Base-by-base conservation (phyloP, 768 basidiomycete genomes). In the Mycena polygramma region DNA sequence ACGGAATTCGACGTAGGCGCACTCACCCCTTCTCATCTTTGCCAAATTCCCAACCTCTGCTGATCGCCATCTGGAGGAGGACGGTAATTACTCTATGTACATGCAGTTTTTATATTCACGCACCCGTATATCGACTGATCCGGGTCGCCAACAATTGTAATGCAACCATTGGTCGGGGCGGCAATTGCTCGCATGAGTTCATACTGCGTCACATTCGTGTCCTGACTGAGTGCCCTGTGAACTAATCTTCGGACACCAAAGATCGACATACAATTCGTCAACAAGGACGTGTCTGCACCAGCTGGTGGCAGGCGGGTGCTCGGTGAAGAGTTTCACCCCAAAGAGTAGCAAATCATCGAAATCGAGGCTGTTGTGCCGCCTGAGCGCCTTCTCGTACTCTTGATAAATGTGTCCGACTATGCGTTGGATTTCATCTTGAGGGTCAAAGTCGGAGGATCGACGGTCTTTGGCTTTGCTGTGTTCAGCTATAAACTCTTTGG, bases 41-140 rank as follows among this genome's bases (percentile, higher is more conserved):
- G 83, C 83, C 26, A 96, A 80, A 78, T 96, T 96, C 66, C 85
- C 88, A 4, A 93, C 84, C 74, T 95, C 92, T 26, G 91, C 94
- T 8, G 92, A 91, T 15, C 95, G 87, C 95, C 95, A 97, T 11
- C 94, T 94, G 73, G 95, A 95, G 73, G 95, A 95, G 52, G 95
- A 95, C 49, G 95, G 89, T 91, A 66, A 57, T 22, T 30, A 45
- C 11, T 30, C 26, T n/a, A 46, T 10, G 13, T 15, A 15, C 20
- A 22, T 9, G 46, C 20, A 35, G 8, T 19, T 15, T n/a, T 55
- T n/a, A 72, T 60, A 14, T 66, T 26, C 46, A 17, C 19, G 15
- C 39, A 62, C 59, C 58, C 52, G n/a, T 63, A 63, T 52, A 65
- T 96, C 0, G 94, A 94, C 77, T 97, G 95, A 78, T 97, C 95